These are phyloP conservation scores for Ophiosphaerella herpotricha DNA, from an alignment of 2,329 filamentous ascomycete genomes.

Conservation along the genomic window DNA sequence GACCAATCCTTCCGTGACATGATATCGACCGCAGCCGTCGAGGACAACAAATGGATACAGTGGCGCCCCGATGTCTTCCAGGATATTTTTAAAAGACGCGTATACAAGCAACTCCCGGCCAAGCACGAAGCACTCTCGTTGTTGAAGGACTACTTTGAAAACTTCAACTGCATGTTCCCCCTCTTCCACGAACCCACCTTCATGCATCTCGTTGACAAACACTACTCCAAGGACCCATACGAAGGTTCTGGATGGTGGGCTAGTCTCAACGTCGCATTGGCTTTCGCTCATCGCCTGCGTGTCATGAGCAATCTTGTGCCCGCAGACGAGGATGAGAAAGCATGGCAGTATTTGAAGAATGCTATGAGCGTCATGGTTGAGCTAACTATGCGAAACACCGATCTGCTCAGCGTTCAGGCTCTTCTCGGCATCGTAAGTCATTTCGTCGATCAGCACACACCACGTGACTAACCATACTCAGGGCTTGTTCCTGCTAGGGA, in stretches of 20 bases:
- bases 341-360: constrained; percentile 96
- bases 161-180: constrained; percentile 99
- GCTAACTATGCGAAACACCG: constrained; percentile 92
- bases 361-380: constrained; percentile 92
- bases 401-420: constrained; percentile 92
- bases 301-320: constrained; percentile 95
- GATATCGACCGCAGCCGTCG: constrained; percentile 83
- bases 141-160: constrained; percentile 93
- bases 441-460: not conserved
- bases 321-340: constrained; percentile 89
- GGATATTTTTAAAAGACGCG: constrained; percentile 83
- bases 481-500: constrained; percentile 91
- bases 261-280: constrained; percentile 88
- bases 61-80: constrained; percentile 98
- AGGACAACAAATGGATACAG: constrained; percentile 93
- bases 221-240: constrained; percentile 91
- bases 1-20: constrained; percentile 92
- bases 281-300: constrained; percentile 88
- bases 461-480: constrained; percentile 33
- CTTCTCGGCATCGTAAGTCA: constrained; percentile 77
- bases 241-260: constrained; percentile 98
- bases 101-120: constrained; percentile 81
- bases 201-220: constrained; percentile 93
- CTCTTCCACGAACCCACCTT: constrained; percentile 97
- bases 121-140: constrained; percentile 88